These are phyloP conservation scores for Fonsecaea erecta DNA, from an alignment of 2,329 filamentous ascomycete genomes.

Conservation along the genomic window DNA sequence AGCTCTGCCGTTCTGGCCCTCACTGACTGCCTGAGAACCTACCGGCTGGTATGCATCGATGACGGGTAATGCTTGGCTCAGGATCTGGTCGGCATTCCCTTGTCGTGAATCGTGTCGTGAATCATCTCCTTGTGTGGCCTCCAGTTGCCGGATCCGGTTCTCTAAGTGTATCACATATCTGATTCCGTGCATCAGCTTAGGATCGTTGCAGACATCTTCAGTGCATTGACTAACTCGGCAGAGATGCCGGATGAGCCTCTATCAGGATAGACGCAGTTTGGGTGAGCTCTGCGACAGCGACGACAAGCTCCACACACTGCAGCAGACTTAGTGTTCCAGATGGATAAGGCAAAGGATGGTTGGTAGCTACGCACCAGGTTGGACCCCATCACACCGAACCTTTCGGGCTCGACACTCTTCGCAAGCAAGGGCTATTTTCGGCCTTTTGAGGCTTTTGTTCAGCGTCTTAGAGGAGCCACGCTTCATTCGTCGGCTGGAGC, in stretches of 20 bases:
- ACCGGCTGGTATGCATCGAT: background rate
- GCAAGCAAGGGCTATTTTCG: slow-evolving; percentile 1
- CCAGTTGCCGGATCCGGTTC: background rate
- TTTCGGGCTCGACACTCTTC: slow-evolving; percentile 1
- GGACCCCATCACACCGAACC: slow-evolving; percentile 7
- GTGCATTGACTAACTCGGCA: background rate
- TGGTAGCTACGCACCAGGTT: background rate
- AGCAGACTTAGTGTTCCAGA: background rate
- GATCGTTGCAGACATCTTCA: no score
- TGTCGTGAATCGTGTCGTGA: background rate
- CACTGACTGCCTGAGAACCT: background rate
- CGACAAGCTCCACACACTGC: slow-evolving; percentile 6
- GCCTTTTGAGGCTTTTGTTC: background rate
- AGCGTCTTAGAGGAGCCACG: background rate
- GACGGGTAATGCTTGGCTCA: background rate
- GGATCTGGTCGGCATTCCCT: background rate
- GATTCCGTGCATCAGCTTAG: background rate
- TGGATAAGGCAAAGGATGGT: background rate
- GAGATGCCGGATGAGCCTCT: background rate
- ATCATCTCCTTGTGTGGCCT: background rate
- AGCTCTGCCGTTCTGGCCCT: background rate
- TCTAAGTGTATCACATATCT: background rate
- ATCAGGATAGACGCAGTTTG: background rate
- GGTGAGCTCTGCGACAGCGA: background rate
- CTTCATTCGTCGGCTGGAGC: background rate